phyloP scores from a whole-genome alignment of 1,284 basidiomycete species.

The Malassezia cuniculi region DNA sequence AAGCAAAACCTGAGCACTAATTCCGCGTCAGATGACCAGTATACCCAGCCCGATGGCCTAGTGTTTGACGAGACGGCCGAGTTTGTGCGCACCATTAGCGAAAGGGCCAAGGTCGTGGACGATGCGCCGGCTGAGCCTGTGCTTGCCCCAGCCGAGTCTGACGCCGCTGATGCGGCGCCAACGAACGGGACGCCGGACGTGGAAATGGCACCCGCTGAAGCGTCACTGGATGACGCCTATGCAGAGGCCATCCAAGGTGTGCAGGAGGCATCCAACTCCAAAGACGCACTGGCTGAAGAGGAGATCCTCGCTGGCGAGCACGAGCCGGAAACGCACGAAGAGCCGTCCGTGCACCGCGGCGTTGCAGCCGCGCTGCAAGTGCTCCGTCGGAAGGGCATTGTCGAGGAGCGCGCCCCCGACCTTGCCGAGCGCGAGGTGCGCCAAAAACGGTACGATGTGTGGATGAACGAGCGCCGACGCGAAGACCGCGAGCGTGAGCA shows the following conservation, averaged over 20 bases:
- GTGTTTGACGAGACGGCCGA: constrained; percentile 95
- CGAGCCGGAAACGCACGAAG: constrained; percentile 3
- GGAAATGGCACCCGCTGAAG: constrained; percentile 4
- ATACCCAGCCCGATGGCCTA: no score
- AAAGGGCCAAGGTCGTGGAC: constrained; percentile 40
- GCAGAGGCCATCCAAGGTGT: no score
- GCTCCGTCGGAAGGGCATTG: constrained; percentile 78
- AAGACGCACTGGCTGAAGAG: no score
- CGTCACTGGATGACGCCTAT: constrained; percentile 38
- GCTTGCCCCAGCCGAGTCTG: neutral
- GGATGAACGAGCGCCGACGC: constrained; percentile 72
- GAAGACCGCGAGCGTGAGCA: constrained; percentile 62
- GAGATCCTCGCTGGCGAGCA: neutral
- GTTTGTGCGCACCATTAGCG: constrained; percentile 80
- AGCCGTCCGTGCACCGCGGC: constrained; percentile 47
- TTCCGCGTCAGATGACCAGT: no score
- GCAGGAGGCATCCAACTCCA: no score
- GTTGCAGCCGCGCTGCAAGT: constrained; percentile 78
- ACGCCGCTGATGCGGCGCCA: neutral
- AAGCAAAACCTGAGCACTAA: constrained; percentile 52
- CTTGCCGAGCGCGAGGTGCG: constrained; percentile 64
- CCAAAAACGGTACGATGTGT: constrained; percentile 73
- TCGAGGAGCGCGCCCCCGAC: constrained; percentile 58
- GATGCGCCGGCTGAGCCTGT: neutral
- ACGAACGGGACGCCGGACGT: constrained; percentile 6